Base-by-base conservation (phyloP, 1,284 basidiomycete species). In the Cryptococcus sp. region DNA sequence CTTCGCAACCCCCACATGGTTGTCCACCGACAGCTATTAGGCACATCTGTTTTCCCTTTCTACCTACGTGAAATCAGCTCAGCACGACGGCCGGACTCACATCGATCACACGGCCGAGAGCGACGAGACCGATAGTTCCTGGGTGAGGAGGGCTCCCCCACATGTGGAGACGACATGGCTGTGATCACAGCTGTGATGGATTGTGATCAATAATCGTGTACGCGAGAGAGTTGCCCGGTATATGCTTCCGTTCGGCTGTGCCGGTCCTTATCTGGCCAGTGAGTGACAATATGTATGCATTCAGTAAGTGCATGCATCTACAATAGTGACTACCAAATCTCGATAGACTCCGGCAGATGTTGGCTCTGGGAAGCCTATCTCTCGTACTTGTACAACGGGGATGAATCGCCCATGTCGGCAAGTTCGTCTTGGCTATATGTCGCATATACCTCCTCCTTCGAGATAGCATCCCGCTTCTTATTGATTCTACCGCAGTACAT, bases 361-460 rank as follows among this genome's bases (percentile, higher is more conserved):
- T n/a, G n/a, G n/a, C n/a, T n/a, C n/a, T n/a, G n/a, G n/a, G 18
- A 39, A 16, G 7, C 16, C 36, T 39, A 43, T 21, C 45, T 16
- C 57, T 61, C 61, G 53, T 67, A 65, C 39, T 59, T 49, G 56
- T 61, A 67, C 23, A 61, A 53, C 10, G 65, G 65, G 5, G 62
- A 64, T 36, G 52, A 28, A 52, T 67, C 65, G 10, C 65, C 65
- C 55, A 67, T 49, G 21, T 44, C 50, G 16, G 45, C 44, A 16
- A 67, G 51, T 53, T 67, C 53, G 40, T 64, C 52, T 5, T 46
- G 48, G 0, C 57, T 61, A 51, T 67, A 58, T 44, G 62, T 63
- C 1, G 54, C 57, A 21, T 55, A 22, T 32, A 67, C 61, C 59
- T 67, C 63, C 43, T 63, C 63, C 45, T 55, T 49, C 4, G 55